Evolutionary conservation across 208 protist species (phyloP), one percentile per base, ranked within the genome.

Genomic region (Phytomonas francai): DNA sequence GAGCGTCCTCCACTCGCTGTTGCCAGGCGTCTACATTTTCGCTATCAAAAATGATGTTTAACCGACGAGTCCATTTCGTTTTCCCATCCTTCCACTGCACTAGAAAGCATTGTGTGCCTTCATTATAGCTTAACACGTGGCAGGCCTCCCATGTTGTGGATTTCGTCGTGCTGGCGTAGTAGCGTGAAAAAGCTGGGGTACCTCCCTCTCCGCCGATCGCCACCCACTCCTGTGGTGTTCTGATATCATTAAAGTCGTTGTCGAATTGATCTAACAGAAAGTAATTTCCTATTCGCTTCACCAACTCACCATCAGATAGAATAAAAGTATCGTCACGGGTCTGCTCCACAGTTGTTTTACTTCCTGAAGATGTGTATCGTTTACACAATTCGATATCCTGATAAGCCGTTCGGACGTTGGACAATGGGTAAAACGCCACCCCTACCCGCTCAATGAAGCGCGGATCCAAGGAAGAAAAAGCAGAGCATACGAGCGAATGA

Each of bases 1-100:
- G 77, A 11, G 93, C 91, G 25, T 74, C 77, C 6, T 73, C 79
- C 56, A 93, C 76, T 42, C 93, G 89, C 57, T 88, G 74, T 65
- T 81, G 70, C 91, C 93, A 97, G 63, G 33, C 34, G 31, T 59
- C 66, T 64, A 85, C 78, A 49, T 92, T 78, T 77, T 97, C 93
- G 4, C 22, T 81, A 65, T 94, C 88, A 67, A 97, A 97, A 34
- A 88, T 78, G 42, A 97, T 87, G 80, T 97, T 97, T 31, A 97
- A 79, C 25, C 93, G 80, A 29, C 79, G 80, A 27, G 92, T 92
- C 88, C 85, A 95, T 69, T 96, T 95, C 12, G 71, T 72, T 57
- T 73, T 78, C n/a, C 87, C 85, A 39, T 84, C 78, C 9, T 64
- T 32, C 91, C 93, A 97, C 45, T 70, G 68, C 42, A 97, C 84